Evolutionary conservation across 169 alveolate species (phyloP), one percentile per base, ranked within the genome.

Genomic region (Eimeria falciformis): DNA sequence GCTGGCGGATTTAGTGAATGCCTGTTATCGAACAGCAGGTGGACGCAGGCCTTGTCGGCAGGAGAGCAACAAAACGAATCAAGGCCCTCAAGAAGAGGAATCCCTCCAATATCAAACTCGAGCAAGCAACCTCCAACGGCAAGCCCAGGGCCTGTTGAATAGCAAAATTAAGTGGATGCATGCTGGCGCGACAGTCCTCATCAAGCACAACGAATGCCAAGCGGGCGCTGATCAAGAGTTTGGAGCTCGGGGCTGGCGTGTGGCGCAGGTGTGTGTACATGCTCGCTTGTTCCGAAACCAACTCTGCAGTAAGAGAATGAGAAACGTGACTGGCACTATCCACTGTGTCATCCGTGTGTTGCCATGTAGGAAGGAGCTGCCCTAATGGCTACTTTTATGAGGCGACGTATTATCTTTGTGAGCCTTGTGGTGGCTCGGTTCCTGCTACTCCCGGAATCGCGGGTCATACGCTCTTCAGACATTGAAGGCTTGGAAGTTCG

Each of bases 311-410:
- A 53, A 53, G 65, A 53, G n/a, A 17, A 17, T 53, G 75, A 2
- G 21, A 62, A 17, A 6, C 37, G 65, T 21, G n/a, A 21, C 2
- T 53, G 65, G 65, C 65, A 12, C 17, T 25, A 9, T 21, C 75
- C 18, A 62, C 75, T 62, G 29, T 9, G 23, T 17, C 17, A 0
- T 21, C 12, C 56, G 90, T 40, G 58, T 21, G 29, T 12, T 81
- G 90, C 21, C 56, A 55, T 62, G 69, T 65, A 90, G 93, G 93
- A 90, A 58, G 93, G 93, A 21, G 93, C 90, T 6, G 81, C 93
- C 29, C 25, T 90, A 47, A 90, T 90, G 90, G 82, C 75, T n/a
- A 58, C 65, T 55, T 90, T 56, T 47, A 77, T 90, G 93, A 65
- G 93, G 46, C 73, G 93, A 68, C 93, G 93, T 47, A 65, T 90